phyloP scores from a whole-genome alignment of 768 basidiomycete genomes.

The Chalciporus piperatus region DNA sequence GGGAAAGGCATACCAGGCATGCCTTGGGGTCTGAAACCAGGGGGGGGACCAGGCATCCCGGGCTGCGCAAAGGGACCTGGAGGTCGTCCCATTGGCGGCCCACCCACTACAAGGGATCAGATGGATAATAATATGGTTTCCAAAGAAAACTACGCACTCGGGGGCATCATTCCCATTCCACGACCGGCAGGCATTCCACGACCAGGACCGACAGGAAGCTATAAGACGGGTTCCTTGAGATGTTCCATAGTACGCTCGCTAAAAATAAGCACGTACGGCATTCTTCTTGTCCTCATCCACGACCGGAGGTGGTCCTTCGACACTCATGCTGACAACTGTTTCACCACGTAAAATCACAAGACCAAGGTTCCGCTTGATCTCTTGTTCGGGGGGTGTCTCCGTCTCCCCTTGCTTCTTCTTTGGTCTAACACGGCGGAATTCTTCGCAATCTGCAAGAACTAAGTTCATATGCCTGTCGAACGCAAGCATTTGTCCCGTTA shows the following conservation, averaged over 20 bases:
- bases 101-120: conserved; percentile 46
- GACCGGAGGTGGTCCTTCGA: conserved; percentile 93
- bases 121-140: conserved; percentile 14
- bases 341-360: conserved; percentile 96
- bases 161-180: conserved; percentile 95
- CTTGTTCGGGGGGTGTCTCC: conserved; percentile 76
- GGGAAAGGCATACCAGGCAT: conserved; percentile 81
- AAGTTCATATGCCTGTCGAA: conserved; percentile 99
- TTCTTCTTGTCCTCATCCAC: conserved; percentile 89
- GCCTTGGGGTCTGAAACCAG: conserved; percentile 81
- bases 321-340: conserved; percentile 90
- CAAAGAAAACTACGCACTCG: conserved; percentile 48
- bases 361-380: conserved; percentile 96
- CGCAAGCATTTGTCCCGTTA: conserved; percentile 98
- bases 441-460: conserved; percentile 96
- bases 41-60: conserved; percentile 84
- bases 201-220: conserved; percentile 89
- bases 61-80: conserved; percentile 63
- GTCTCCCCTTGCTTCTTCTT: conserved; percentile 86
- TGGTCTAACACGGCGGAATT: conserved; percentile 87
- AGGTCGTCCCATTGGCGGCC: conserved; percentile 60
- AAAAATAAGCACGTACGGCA: conserved; percentile 46
- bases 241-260: conserved; percentile 1
- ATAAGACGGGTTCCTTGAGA: conserved; percentile 20
- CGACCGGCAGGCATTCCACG: conserved; percentile 95